Percentiles rank a stretch among this genome's conserved stretches.
Evolutionary conservation across 2,329 filamentous ascomycete genomes (phyloP).

Genomic region (Cercospora beticola): DNA sequence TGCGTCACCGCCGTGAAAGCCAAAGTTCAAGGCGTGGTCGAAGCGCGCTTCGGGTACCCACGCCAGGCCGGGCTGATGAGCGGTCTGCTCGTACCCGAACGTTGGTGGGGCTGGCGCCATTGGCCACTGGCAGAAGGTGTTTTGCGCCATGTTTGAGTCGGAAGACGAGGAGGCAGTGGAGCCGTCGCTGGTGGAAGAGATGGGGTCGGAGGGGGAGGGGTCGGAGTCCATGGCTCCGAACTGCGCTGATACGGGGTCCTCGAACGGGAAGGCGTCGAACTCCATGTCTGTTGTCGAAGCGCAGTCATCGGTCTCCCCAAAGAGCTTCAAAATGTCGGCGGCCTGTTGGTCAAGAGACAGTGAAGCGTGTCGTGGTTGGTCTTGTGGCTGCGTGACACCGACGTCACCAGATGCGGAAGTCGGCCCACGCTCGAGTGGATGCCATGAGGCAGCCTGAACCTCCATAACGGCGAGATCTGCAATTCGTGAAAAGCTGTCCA

Average conservation of each 20-base stretch:
- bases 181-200: slow-evolving; percentile 14
- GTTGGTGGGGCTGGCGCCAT: slow-evolving; percentile 11
- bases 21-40: slow-evolving; percentile 18
- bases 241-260: slow-evolving; percentile 16
- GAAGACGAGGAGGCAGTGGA: slow-evolving; percentile 21
- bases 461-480: slow-evolving; percentile 16
- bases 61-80: slow-evolving; percentile 14
- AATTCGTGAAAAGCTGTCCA: neutral
- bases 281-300: slow-evolving; percentile 17
- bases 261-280: slow-evolving; percentile 18
- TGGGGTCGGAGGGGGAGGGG: slow-evolving; percentile 15
- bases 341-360: slow-evolving; percentile 25
- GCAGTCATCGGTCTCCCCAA: slow-evolving; percentile 14
- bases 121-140: slow-evolving; percentile 17
- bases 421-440: slow-evolving; percentile 17
- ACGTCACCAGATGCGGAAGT: slow-evolving; percentile 23
- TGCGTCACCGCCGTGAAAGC: slow-evolving; percentile 16
- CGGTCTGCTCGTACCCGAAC: slow-evolving; percentile 18
- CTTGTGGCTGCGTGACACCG: slow-evolving; percentile 22
- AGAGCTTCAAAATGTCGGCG: slow-evolving; percentile 20
- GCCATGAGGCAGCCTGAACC: slow-evolving; percentile 20
- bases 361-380: slow-evolving; percentile 21
- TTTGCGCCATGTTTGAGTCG: slow-evolving; percentile 18
- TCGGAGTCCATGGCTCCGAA: slow-evolving; percentile 22
- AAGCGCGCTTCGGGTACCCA: slow-evolving; percentile 23